phyloP scores from a whole-genome alignment of 2,329 filamentous ascomycete genomes.

The Sphaerulina musiva region DNA sequence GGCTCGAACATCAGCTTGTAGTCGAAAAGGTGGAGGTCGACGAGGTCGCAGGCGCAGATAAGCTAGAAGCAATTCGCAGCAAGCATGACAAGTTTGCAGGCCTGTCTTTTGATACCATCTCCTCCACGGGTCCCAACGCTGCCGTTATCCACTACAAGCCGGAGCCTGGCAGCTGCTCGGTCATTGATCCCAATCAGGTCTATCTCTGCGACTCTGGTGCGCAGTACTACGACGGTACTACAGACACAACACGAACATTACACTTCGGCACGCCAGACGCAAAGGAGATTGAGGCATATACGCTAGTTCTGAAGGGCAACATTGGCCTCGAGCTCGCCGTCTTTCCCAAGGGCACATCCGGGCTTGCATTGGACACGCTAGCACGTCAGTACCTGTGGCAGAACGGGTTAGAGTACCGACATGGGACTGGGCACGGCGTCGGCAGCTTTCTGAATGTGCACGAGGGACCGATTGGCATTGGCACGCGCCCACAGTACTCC shows the following conservation, averaged over 20 bases:
- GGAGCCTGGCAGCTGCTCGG: constrained; percentile 70
- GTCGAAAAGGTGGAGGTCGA: constrained; percentile 68
- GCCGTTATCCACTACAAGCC: constrained; percentile 96
- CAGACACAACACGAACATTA: constrained; percentile 86
- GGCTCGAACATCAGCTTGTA: constrained; percentile 79
- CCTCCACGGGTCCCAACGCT: constrained; percentile 84
- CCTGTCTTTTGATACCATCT: constrained; percentile 92
- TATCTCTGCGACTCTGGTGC: constrained; percentile 96
- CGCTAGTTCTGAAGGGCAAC: constrained; percentile 75
- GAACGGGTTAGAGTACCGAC: constrained; percentile 86
- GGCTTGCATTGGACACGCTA: constrained; percentile 81
- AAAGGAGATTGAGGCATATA: constrained; percentile 83
- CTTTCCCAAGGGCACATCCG: constrained; percentile 92
- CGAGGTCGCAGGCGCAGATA: constrained; percentile 86
- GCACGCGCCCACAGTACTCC: constrained; percentile 81
- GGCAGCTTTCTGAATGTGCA: constrained; percentile 95
- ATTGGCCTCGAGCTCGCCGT: constrained; percentile 79
- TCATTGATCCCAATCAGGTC: constrained; percentile 75
- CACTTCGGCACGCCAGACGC: constrained; percentile 82
- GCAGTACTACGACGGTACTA: constrained; percentile 94
- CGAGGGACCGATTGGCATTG: constrained; percentile 93
- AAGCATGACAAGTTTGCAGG: constrained; percentile 73
- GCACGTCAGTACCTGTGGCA: constrained; percentile 92
- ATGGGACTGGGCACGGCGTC: constrained; percentile 93
- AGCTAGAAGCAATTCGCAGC: constrained; percentile 69